Conservation (phyloP, 83 land plant genomes). For the Larix sibirica region DNA sequence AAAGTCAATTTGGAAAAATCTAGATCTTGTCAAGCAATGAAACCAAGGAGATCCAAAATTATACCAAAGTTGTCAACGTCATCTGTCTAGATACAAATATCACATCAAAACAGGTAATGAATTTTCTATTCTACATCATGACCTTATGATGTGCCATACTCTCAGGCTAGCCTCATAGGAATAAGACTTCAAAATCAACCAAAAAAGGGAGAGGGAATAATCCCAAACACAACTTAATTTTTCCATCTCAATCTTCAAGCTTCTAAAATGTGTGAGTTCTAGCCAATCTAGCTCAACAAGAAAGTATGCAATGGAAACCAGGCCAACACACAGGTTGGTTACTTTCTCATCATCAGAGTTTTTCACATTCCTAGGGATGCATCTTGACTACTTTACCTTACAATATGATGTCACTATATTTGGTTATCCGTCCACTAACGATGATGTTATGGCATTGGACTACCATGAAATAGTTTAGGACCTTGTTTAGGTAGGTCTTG, state of each 20-base stretch:
- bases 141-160: neutral
- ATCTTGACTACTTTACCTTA: neutral
- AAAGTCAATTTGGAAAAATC: neutral
- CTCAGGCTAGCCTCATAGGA: neutral
- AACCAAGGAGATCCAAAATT: neutral
- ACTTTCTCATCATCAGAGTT: neutral
- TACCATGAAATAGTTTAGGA: slow-evolving; percentile 23
- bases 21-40: neutral
- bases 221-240: neutral
- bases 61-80: neutral
- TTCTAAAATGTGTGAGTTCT: neutral
- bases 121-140: neutral
- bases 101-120: slow-evolving; percentile 4
- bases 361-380: neutral
- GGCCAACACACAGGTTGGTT: neutral
- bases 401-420: slow-evolving; percentile 14
- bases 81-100: neutral
- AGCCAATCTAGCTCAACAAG: neutral
- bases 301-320: neutral
- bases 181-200: neutral
- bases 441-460: slow-evolving; percentile 25
- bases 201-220: neutral
- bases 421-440: slow-evolving; percentile 45
- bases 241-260: neutral
- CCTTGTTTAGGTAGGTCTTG: slow-evolving; percentile 59